Conservation (phyloP, 129 eudicot genomes). For the Flaveria sonorensis region DNA sequence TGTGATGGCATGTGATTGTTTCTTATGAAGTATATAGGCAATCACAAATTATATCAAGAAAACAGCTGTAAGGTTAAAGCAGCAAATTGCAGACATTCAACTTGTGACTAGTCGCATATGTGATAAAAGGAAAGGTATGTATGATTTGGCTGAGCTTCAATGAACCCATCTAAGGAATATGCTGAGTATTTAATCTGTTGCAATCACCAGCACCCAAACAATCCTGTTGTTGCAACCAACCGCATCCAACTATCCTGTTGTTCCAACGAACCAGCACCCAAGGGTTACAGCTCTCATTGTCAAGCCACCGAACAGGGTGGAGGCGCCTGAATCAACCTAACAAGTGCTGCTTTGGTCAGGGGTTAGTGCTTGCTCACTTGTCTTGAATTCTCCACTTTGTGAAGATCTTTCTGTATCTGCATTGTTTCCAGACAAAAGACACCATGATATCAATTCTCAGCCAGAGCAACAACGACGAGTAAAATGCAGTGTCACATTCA, state of each 20-base stretch:
- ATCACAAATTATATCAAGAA: not conserved
- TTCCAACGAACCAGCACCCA: not conserved
- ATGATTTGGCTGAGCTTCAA: not conserved
- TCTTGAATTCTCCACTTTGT: not conserved
- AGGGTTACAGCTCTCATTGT: not conserved
- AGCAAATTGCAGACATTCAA: not conserved
- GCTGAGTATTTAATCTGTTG: not conserved
- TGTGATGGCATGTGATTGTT: not conserved
- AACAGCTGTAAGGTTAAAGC: not conserved
- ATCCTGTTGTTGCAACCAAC: conserved; percentile 3
- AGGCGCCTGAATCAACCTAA: not conserved
- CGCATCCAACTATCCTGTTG: too few species aligned
- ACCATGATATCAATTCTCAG: not conserved
- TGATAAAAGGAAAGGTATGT: not conserved
- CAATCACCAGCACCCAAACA: too few species aligned
- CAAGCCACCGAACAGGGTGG: not conserved
- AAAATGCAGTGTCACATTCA: not conserved
- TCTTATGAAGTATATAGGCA: not conserved
- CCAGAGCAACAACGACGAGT: not conserved
- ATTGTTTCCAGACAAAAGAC: not conserved
- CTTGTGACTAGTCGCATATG: not conserved
- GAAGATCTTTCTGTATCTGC: not conserved
- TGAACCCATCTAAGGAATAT: not conserved
- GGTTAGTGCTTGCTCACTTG: too few species aligned
- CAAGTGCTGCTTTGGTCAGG: not conserved